These are phyloP conservation scores for Astraeus odoratus DNA, from an alignment of 768 basidiomycete genomes.

Conservation along the genomic window DNA sequence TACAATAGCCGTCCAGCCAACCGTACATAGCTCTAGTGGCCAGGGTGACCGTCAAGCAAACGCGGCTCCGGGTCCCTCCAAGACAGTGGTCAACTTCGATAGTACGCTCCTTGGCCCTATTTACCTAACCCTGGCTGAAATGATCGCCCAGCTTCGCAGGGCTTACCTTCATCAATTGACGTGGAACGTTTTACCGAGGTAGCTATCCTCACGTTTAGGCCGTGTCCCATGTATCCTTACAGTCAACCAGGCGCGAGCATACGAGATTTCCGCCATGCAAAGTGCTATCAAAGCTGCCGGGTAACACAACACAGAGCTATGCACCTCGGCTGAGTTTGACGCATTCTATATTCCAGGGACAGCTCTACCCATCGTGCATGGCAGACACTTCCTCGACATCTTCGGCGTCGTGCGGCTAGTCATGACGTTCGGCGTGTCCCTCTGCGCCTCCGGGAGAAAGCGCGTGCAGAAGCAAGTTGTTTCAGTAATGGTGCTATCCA, in stretches of 20 bases:
- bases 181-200: conserved; percentile 89
- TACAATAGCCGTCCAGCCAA: conserved; percentile 56
- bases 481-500: background rate
- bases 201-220: background rate
- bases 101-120: conserved; percentile 26
- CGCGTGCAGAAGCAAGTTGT: conserved; percentile 64
- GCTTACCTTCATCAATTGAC: conserved; percentile 68
- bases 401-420: conserved; percentile 88
- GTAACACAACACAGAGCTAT: conserved; percentile 31
- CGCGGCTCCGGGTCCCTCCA: conserved; percentile 36
- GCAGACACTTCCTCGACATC: conserved; percentile 88
- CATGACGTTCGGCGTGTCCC: conserved; percentile 93
- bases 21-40: conserved; percentile 6
- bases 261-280: conserved; percentile 90
- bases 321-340: background rate
- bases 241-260: conserved; percentile 66
- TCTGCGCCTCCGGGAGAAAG: conserved; percentile 71
- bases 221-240: conserved; percentile 1
- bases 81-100: conserved; percentile 29
- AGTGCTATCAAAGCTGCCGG: conserved; percentile 75
- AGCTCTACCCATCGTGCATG: conserved; percentile 77
- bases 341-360: conserved; percentile 34
- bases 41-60: conserved; percentile 13
- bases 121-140: background rate
- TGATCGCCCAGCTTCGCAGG: conserved; percentile 40